Evolutionary conservation across 352 stramenopile species (phyloP).

Genomic region (Achlya hypogyna): DNA sequence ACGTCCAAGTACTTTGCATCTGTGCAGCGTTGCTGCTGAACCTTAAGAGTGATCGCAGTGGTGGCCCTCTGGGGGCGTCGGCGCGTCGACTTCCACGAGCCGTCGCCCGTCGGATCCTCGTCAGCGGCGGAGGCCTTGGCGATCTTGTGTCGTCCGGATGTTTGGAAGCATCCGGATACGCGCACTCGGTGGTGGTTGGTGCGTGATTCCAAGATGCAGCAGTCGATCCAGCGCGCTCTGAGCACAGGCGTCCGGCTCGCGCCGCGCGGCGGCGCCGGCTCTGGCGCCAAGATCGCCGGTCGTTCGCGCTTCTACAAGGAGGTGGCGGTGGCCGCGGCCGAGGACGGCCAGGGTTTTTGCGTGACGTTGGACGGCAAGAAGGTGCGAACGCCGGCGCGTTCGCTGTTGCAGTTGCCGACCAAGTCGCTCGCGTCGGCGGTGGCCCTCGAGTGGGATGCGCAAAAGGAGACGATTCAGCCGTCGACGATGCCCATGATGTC

Average conservation of each 20-base stretch:
- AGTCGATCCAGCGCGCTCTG: neutral
- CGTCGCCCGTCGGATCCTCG: too few species aligned
- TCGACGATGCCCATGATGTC: conserved; percentile 84
- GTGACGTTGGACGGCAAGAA: conserved; percentile 78
- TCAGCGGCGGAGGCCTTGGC: neutral
- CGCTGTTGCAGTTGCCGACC: conserved; percentile 49
- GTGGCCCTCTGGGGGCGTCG: too few species aligned
- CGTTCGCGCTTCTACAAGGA: conserved; percentile 76
- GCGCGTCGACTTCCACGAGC: too few species aligned
- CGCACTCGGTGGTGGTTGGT: neutral
- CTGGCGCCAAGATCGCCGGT: conserved; percentile 76
- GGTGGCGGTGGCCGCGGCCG: conserved; percentile 54
- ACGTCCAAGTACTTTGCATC: too few species aligned
- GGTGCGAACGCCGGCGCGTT: conserved; percentile 63
- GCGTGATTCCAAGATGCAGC: neutral
- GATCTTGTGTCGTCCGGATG: neutral
- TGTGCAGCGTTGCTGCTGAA: too few species aligned
- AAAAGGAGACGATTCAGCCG: conserved; percentile 60
- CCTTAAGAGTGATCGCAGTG: too few species aligned
- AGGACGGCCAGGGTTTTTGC: conserved; percentile 31
- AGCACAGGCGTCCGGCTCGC: neutral
- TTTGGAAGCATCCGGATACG: neutral
- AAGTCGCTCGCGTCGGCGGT: conserved; percentile 60
- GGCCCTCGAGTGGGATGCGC: conserved; percentile 78
- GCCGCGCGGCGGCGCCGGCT: conserved; percentile 8